Base-by-base conservation (phyloP, 441 rosid species). In the Aleurites moluccanus region DNA sequence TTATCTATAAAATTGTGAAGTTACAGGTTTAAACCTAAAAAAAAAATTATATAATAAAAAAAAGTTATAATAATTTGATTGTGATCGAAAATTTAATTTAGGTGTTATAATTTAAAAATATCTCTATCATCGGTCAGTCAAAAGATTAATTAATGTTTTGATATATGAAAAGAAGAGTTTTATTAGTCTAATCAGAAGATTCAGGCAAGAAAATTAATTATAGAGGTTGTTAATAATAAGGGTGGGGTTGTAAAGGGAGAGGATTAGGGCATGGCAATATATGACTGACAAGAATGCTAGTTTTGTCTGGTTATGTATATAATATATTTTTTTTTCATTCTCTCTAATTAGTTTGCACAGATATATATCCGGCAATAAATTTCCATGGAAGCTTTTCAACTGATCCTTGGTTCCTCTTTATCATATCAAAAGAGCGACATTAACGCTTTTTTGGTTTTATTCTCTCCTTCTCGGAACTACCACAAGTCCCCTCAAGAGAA, bases 371-470 rank as follows among this genome's bases (percentile, higher is more conserved):
- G 85, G 88, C 88, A 85, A 74, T 86, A 86, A 85, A 75, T 78
- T 84, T 84, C 88, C 84, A 82, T 77, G 80, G 83, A 87, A 89
- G 88, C 88, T 83, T 90, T 92, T 83, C 78, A 78, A 84, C 89
- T 85, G 89, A 79, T 64, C 73, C 52, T 85, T 82, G 86, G 92
- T 91, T 88, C 75, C 91, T 86, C 92, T 92, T 94, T 90, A 81
- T 84, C 86, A 66, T 83, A 84, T 87, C 95, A 92, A 83, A 52
- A 28, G 11, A 81, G 79, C 86, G 86, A 88, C 88, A 88, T 85
- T 71, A 88, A 73, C 88, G 84, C 86, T 85, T 83, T 82, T 75
- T 60, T 40, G 38, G 44, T 72, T 78, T 73, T 69, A 76, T 69
- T 72, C 70, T 74, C 45, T 62, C 44, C 72, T 77, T 87, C 93